Evolutionary conservation across 1,284 basidiomycete genomes (phyloP).

Genomic region (Butyriboletus appendiculatus): DNA sequence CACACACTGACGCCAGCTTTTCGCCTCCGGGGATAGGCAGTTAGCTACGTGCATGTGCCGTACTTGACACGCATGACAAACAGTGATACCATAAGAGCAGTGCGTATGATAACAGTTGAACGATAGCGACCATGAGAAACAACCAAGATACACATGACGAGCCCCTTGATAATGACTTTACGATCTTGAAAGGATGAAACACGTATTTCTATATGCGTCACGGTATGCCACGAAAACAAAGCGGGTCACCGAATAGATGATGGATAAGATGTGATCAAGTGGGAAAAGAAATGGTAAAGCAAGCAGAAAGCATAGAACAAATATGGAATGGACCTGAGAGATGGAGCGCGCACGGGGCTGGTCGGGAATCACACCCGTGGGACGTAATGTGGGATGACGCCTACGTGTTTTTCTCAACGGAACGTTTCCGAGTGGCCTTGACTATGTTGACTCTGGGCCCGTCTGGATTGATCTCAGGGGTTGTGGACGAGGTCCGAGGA

Average conservation of each 20-base stretch:
- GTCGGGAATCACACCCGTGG: conserved; percentile 10
- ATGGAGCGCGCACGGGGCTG: not conserved
- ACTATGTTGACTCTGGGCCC: conserved; percentile 19
- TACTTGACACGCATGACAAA: conserved; percentile 2
- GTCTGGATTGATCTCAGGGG: conserved; percentile 26
- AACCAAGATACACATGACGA: conserved; percentile 15
- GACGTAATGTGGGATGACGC: conserved; percentile 4
- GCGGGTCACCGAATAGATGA: conserved; percentile 28
- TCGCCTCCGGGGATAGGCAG: conserved; percentile 10
- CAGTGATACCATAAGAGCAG: not conserved
- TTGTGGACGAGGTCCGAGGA: conserved; percentile 28
- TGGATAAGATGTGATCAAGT: conserved; percentile 23
- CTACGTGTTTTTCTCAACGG: conserved; percentile 29
- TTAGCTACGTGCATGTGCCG: not conserved
- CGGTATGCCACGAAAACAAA: conserved; percentile 18
- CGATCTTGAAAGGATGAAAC: not conserved
- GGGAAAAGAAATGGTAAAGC: conserved; percentile 9
- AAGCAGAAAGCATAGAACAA: conserved; percentile 18
- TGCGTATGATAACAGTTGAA: conserved; percentile 3
- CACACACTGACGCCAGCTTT: not conserved
- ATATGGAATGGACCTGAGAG: conserved; percentile 4
- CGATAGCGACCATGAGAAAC: conserved; percentile 18
- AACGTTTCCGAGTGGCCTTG: conserved; percentile 32
- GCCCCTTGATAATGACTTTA: conserved; percentile 13
- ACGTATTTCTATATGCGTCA: conserved; percentile 23